These are phyloP conservation scores for Fusarium tupiense DNA, from an alignment of 2,329 filamentous ascomycete genomes.

Conservation along the genomic window DNA sequence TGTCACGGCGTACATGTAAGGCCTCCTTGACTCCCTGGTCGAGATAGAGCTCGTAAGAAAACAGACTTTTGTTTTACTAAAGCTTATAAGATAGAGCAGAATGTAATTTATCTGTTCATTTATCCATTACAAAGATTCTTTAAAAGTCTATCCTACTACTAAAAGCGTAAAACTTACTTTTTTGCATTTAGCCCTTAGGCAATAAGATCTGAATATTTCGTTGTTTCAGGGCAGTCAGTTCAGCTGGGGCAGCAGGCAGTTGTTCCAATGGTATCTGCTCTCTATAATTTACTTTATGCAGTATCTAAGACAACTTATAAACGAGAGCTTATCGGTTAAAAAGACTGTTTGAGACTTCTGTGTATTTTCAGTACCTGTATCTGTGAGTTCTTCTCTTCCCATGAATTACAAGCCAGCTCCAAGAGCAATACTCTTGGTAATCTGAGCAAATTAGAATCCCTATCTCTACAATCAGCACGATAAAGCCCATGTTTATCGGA, in stretches of 20 bases:
- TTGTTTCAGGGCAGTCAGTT: not conserved
- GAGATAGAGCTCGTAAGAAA: not conserved
- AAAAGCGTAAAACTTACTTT: too few relatives aligned
- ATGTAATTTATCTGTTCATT: not conserved
- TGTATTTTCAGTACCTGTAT: not conserved
- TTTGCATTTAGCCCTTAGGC: too few relatives aligned
- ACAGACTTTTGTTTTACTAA: not conserved
- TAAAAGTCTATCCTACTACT: rapidly evolving
- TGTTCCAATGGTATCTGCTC: not conserved
- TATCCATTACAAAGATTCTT: not conserved
- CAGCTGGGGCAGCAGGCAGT: not conserved
- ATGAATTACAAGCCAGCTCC: not conserved
- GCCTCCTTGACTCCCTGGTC: rapidly evolving
- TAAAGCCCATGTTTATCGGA: not conserved
- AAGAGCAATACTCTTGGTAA: rapidly evolving
- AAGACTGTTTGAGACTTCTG: too few relatives aligned
- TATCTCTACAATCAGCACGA: too few relatives aligned
- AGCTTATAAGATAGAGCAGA: not conserved
- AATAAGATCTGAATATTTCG: rapidly evolving
- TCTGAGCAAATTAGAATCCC: rapidly evolving
- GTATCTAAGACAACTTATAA: too few relatives aligned
- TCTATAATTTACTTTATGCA: too few relatives aligned
- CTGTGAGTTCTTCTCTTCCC: too few relatives aligned
- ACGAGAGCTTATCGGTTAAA: not conserved
- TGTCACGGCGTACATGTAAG: not conserved